Evolutionary conservation across 2,329 filamentous ascomycete species (phyloP).

Genomic region (Whalleya microplaca): DNA sequence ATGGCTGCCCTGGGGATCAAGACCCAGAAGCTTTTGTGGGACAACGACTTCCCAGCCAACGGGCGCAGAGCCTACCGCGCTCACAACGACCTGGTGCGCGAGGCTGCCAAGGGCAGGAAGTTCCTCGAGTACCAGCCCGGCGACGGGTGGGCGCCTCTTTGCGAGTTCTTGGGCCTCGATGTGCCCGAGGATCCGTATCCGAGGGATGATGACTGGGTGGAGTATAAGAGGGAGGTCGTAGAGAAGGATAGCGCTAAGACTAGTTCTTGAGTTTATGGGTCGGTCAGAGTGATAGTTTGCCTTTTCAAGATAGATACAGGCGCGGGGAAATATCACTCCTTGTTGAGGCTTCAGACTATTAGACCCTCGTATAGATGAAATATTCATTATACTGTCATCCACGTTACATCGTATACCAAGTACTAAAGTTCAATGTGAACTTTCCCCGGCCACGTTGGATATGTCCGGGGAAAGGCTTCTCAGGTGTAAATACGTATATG

Average conservation of each 20-base stretch:
- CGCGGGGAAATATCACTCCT: too few relatives aligned
- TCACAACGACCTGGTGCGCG: conserved; percentile 32
- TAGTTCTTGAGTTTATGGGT: too few relatives aligned
- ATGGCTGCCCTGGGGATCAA: conserved; percentile 30
- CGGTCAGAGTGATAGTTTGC: too few relatives aligned
- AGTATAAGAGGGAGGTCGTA: conserved; percentile 33
- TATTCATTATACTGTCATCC: too few relatives aligned
- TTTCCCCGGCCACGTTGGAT: too few relatives aligned
- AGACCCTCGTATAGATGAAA: too few relatives aligned
- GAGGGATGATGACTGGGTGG: conserved; percentile 36
- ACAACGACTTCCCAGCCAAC: conserved; percentile 31
- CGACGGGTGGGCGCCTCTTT: conserved; percentile 36
- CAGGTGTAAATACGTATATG: too few relatives aligned
- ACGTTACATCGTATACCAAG: too few relatives aligned
- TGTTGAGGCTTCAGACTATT: too few relatives aligned
- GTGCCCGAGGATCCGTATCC: conserved; percentile 32
- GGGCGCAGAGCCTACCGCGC: conserved; percentile 28
- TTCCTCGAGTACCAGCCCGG: conserved; percentile 34
- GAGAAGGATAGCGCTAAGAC: not conserved
- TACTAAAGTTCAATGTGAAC: too few relatives aligned
- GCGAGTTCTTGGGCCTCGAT: conserved; percentile 31
- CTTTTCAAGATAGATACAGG: too few relatives aligned
- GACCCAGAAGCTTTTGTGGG: conserved; percentile 37
- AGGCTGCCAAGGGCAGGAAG: conserved; percentile 13
- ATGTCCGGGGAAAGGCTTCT: too few relatives aligned